phyloP scores from a whole-genome alignment of 2,329 filamentous ascomycete species.

The Cladophialophora carrionii region DNA sequence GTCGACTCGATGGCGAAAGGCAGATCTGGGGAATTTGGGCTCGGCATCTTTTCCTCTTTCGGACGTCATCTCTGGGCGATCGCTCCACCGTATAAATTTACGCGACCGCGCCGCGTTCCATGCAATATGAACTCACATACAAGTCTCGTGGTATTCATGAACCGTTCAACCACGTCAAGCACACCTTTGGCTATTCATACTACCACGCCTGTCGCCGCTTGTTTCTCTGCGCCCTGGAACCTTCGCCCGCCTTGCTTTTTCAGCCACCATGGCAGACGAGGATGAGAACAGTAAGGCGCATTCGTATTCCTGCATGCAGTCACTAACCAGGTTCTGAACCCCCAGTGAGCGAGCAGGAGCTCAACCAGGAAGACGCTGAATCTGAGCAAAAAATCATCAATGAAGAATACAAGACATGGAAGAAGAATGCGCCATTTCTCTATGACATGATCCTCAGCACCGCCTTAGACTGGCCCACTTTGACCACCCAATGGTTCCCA shows the following conservation, averaged over 20 bases:
- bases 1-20: neutral
- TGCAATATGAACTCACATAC: neutral
- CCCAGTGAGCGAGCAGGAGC: slow-evolving; percentile 55
- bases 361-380: slow-evolving; percentile 78
- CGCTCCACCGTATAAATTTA: slow-evolving; percentile 8
- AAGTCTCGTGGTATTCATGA: neutral
- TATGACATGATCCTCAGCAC: slow-evolving; percentile 97
- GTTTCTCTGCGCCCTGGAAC: neutral
- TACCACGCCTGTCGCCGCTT: neutral
- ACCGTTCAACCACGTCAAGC: neutral
- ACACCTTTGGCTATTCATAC: neutral
- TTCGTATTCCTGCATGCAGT: slow-evolving; percentile 8
- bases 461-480: slow-evolving; percentile 93
- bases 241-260: neutral
- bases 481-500: slow-evolving; percentile 97
- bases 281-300: slow-evolving; percentile 38
- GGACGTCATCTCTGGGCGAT: neutral
- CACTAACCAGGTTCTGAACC: slow-evolving; percentile 13
- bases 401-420: slow-evolving; percentile 98
- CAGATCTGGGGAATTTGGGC: neutral
- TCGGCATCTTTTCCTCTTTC: neutral
- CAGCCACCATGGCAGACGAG: slow-evolving; percentile 37
- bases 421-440: slow-evolving; percentile 98
- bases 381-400: slow-evolving; percentile 39
- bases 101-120: slow-evolving; percentile 12